Evolutionary conservation across 139 green algal genomes (phyloP).

Genomic region (Parachlorella kessleri): DNA sequence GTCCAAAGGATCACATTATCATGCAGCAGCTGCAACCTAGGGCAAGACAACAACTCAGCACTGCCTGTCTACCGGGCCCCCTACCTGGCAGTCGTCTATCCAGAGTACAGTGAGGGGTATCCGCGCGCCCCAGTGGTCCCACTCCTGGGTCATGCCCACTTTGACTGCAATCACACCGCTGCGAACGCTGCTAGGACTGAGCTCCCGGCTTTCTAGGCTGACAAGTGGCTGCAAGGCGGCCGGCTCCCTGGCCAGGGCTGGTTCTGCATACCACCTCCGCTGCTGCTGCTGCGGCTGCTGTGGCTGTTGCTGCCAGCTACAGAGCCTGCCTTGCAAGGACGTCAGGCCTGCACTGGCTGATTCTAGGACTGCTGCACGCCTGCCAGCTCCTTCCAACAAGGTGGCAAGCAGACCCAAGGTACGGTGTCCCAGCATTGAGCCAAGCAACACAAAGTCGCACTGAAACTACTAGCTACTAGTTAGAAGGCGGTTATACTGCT

Average conservation of each 20-base stretch:
- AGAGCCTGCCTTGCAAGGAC: background rate
- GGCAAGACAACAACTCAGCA: too few species aligned
- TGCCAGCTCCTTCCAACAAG: too few species aligned
- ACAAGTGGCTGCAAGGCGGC: background rate
- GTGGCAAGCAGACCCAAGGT: too few species aligned
- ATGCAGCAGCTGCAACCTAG: too few species aligned
- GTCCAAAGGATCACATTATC: too few species aligned
- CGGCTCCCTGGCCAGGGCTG: background rate
- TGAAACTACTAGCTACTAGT: too few species aligned
- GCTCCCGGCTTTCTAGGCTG: constrained; percentile 32
- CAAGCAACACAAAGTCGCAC: too few species aligned
- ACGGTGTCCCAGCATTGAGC: too few species aligned
- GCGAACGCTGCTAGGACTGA: constrained; percentile 42
- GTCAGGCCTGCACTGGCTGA: too few species aligned
- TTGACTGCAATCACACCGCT: constrained; percentile 92
- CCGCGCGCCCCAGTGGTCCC: constrained; percentile 87
- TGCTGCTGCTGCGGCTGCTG: constrained; percentile 6
- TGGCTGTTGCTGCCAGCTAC: background rate
- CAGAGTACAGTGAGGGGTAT: constrained; percentile 96
- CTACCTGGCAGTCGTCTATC: constrained; percentile 96
- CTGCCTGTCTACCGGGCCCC: too few species aligned
- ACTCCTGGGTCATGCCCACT: constrained; percentile 96
- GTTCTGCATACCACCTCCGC: background rate
- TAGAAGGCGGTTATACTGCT: too few species aligned
- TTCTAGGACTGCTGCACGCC: background rate